Conservation (phyloP, 345 rosid genomes). For the Garcia nutans region DNA sequence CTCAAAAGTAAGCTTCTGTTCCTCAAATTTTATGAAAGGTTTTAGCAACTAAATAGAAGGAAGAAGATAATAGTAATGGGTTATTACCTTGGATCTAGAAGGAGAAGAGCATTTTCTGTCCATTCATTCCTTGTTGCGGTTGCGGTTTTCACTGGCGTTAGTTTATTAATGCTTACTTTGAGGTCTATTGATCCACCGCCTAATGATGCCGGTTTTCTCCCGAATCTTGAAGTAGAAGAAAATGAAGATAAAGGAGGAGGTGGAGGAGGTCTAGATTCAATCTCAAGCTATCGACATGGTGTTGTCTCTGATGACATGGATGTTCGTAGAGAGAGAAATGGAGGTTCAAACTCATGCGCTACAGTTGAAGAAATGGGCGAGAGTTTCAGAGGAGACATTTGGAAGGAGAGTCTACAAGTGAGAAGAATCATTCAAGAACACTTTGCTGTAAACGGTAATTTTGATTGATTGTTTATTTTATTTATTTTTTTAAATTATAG, state of each 20-base stretch:
- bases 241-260: not conserved
- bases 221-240: not conserved
- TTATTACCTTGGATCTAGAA: constrained; percentile 33
- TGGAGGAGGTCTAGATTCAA: not conserved
- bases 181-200: constrained; percentile 56
- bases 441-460: constrained; percentile 58
- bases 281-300: not conserved
- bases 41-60: not conserved
- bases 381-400: constrained; percentile 50
- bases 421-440: constrained; percentile 56
- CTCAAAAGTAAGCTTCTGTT: not conserved
- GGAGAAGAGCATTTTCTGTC: constrained; percentile 47
- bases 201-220: constrained; percentile 13
- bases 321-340: constrained; percentile 4
- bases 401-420: constrained; percentile 64
- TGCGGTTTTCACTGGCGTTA: constrained; percentile 40
- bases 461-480: not conserved
- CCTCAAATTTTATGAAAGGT: not conserved
- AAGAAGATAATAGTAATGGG: constrained; percentile 5
- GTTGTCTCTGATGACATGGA: constrained; percentile 8
- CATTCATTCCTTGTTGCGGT: constrained; percentile 39
- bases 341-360: constrained; percentile 53
- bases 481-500: not conserved
- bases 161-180: constrained; percentile 51
- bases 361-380: constrained; percentile 96